A percentile compares a stretch with the other conserved stretches of the same genome.
These are phyloP conservation scores for Musa beccarii DNA, from an alignment of 176 grass and related monocot genomes.

Conservation along the genomic window DNA sequence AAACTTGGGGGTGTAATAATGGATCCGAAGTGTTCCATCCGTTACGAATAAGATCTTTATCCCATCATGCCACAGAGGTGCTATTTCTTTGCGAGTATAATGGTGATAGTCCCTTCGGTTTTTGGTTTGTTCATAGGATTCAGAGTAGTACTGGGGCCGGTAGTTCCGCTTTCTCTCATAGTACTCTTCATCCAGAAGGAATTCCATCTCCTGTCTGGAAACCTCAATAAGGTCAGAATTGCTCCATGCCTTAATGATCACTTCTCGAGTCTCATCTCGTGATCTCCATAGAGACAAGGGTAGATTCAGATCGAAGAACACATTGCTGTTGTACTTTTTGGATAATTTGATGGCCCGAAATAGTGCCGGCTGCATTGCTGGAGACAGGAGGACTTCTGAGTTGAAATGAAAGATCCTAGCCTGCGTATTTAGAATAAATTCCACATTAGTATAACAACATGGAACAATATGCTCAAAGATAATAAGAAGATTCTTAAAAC, in stretches of 20 bases:
- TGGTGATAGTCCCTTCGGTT: conserved; percentile 51
- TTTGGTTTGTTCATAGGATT: conserved; percentile 51
- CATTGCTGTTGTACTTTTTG: conserved; percentile 53
- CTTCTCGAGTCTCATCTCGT: conserved; percentile 57
- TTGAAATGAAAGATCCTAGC: conserved; percentile 85
- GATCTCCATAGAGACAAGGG: conserved; percentile 74
- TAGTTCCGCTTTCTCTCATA: conserved; percentile 58
- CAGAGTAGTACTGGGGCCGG: conserved; percentile 75
- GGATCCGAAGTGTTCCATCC: conserved; percentile 66
- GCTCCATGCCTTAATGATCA: conserved; percentile 56
- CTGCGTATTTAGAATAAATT: conserved; percentile 39
- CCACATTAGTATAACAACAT: neutral
- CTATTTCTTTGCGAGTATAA: conserved; percentile 63
- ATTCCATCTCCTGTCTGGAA: conserved; percentile 75
- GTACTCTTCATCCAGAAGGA: conserved; percentile 80
- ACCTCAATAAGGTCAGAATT: conserved; percentile 79
- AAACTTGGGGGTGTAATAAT: conserved; percentile 78
- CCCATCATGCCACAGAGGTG: conserved; percentile 62
- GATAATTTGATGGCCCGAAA: conserved; percentile 72
- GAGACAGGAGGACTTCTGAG: conserved; percentile 57
- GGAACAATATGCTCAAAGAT: neutral
- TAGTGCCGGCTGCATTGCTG: conserved; percentile 48
- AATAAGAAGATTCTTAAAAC: neutral
- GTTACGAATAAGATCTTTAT: conserved; percentile 75
- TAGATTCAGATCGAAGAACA: conserved; percentile 89